These are phyloP conservation scores for Cantharellus anzutake DNA, from an alignment of 768 basidiomycete species.

Conservation along the genomic window DNA sequence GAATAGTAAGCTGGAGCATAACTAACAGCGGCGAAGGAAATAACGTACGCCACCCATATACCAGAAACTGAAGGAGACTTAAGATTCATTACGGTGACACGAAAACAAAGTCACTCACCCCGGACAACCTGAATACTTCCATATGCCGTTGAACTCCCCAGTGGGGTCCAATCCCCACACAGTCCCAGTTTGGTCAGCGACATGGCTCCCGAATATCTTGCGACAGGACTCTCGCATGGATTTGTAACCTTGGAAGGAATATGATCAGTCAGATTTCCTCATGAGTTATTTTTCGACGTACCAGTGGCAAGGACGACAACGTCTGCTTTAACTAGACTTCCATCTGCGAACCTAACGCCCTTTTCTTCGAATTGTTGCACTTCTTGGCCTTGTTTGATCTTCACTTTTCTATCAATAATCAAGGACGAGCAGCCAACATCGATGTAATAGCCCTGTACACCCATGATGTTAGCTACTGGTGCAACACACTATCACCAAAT, in stretches of 20 bases:
- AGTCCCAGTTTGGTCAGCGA: not conserved
- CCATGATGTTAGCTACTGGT: slow-evolving; percentile 1
- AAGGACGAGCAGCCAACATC: not conserved
- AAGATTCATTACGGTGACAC: not conserved
- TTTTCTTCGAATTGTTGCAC: not conserved
- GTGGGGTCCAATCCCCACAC: slow-evolving; percentile 3
- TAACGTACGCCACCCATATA: slow-evolving; percentile 2
- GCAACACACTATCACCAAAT: not conserved
- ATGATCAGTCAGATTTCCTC: not conserved
- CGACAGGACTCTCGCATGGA: not conserved
- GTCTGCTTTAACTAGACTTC: not conserved
- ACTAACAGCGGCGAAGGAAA: not conserved
- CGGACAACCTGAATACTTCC: not conserved
- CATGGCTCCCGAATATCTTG: not conserved
- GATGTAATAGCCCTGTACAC: not conserved
- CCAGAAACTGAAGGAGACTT: not conserved
- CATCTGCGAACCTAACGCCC: not conserved
- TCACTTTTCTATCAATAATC: slow-evolving; percentile 1
- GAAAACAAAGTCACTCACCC: not conserved
- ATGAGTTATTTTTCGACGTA: not conserved
- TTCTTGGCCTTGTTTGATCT: not conserved
- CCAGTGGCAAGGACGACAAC: slow-evolving; percentile 1
- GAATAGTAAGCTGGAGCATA: not conserved
- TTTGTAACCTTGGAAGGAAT: not conserved
- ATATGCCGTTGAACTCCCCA: slow-evolving; percentile 4